Conservation (phyloP, 306 rosid genomes). For the Vicia villosa region DNA sequence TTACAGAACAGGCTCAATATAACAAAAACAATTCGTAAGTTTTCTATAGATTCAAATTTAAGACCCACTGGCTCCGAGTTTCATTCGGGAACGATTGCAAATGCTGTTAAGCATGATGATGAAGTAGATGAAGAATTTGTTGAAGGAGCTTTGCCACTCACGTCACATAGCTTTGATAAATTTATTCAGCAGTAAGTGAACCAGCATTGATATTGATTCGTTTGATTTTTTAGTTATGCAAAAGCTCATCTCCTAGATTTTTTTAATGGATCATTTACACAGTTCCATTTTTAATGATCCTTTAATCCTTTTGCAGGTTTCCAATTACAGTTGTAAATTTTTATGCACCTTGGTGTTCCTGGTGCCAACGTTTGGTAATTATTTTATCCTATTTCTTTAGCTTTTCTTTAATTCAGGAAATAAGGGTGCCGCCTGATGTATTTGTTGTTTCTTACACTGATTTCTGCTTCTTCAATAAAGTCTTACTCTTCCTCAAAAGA, state of each 20-base stretch:
- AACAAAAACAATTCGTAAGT: slow-evolving; percentile 87
- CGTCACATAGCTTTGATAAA: slow-evolving; percentile 59
- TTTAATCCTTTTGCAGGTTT: slow-evolving; percentile 57
- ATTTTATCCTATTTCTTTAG: slow-evolving; percentile 28
- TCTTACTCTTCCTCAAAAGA: slow-evolving; percentile 2
- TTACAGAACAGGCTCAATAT: slow-evolving; percentile 94
- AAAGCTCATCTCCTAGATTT: slow-evolving; percentile 7
- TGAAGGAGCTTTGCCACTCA: slow-evolving; percentile 66
- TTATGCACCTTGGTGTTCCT: slow-evolving; percentile 96
- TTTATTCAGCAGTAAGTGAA: slow-evolving; percentile 74
- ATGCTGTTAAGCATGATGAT: slow-evolving; percentile 80
- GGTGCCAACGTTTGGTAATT: slow-evolving; percentile 96
- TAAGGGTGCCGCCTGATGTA: slow-evolving; percentile 20
- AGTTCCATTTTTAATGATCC: slow-evolving; percentile 25
- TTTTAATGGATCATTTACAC: slow-evolving; percentile 5
- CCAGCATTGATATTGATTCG: slow-evolving; percentile 34
- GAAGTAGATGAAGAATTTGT: slow-evolving; percentile 66
- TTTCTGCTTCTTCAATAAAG: slow-evolving; percentile 13
- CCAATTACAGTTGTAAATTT: slow-evolving; percentile 83
- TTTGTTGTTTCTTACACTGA: slow-evolving; percentile 14
- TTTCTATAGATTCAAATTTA: slow-evolving; percentile 76
- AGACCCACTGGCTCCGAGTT: slow-evolving; percentile 82
- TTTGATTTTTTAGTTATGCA: slow-evolving; percentile 24
- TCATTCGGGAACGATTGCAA: slow-evolving; percentile 68
- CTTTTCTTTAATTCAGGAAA: slow-evolving; percentile 21